Conservation (phyloP, 2,329 filamentous ascomycete genomes). For the Apiospora rasikravindrae region DNA sequence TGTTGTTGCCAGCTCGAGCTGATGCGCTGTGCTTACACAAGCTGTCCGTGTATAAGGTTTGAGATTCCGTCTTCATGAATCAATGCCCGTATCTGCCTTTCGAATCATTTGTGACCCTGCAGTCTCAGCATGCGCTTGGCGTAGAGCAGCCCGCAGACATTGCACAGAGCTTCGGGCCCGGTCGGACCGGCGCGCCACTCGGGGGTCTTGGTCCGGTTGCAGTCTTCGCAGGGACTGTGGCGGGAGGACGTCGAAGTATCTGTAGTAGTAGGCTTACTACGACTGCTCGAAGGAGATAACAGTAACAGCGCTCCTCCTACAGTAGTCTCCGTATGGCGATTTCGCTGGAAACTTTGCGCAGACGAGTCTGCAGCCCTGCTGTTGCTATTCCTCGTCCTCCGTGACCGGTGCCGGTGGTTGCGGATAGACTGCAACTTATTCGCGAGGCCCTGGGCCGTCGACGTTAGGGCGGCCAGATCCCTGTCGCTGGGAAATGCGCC, state of each 20-base stretch:
- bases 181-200: conserved; percentile 79
- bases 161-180: conserved; percentile 73
- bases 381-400: not conserved
- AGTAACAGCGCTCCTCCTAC: not conserved
- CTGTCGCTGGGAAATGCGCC: not conserved
- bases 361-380: not conserved
- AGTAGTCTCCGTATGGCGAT: not conserved
- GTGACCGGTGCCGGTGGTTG: not conserved
- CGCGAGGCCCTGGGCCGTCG: not conserved
- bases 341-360: not conserved
- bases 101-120: not conserved
- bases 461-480: not conserved
- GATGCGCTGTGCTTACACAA: too few relatives aligned
- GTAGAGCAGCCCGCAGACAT: conserved; percentile 69
- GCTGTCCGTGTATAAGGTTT: too few relatives aligned
- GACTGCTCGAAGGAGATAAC: too few relatives aligned
- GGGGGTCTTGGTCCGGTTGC: conserved; percentile 75
- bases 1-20: too few relatives aligned
- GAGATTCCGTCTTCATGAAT: too few relatives aligned
- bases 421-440: conserved; percentile 11
- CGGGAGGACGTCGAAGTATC: not conserved
- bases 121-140: conserved; percentile 28
- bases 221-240: conserved; percentile 38
- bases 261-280: not conserved
- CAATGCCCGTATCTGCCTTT: not conserved